Base-by-base conservation (phyloP, 148 eudicot species). In the Chenopodium album region DNA sequence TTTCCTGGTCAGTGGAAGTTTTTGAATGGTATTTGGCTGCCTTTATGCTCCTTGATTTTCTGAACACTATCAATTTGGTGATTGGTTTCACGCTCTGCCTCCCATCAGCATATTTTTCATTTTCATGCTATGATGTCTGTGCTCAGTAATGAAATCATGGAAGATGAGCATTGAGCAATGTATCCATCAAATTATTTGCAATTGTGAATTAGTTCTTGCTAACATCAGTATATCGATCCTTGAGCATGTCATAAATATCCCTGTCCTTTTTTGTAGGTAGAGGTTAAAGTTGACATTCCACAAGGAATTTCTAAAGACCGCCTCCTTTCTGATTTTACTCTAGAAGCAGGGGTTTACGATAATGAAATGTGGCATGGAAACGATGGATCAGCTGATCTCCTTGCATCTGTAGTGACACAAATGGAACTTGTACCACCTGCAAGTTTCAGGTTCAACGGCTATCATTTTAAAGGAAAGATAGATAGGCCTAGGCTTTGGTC, bases 401-500 rank as follows among this genome's bases (percentile, higher is more conserved):
- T 85, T 78, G 88, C 94, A 13, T 83, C 92, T 80, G 60, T 79
- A 71, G 89, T 89, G 77, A 90, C 90, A 78, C 90, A 81, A 78
- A 85, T 94, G 85, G 87, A 90, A 82, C 82, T 89, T 48, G 46
- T 80, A 79, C 90, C 82, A 46, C 88, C 93, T 60, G 75, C 87
- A 44, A 77, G 37, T 77, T 86, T 81, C 74, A 91, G 89, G 44
- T 96, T 96, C 84, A 76, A 82, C 75, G 99, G 98, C 50, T 92
- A 94, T 83, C 83, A 82, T 31, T 90, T 94, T 71, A 82, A 70
- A 32, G 97, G 97, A 77, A 89, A 85, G 88, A 86, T 96, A 77
- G 82, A 90, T 77, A 85, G 37, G 81, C 98, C 99, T 56, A 92
- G 88, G 88, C 91, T 96, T 82, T 96, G 99, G 99, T 90, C 94